Evolutionary conservation across 176 grass and related monocot species (phyloP).

Genomic region (Avena atlantica): DNA sequence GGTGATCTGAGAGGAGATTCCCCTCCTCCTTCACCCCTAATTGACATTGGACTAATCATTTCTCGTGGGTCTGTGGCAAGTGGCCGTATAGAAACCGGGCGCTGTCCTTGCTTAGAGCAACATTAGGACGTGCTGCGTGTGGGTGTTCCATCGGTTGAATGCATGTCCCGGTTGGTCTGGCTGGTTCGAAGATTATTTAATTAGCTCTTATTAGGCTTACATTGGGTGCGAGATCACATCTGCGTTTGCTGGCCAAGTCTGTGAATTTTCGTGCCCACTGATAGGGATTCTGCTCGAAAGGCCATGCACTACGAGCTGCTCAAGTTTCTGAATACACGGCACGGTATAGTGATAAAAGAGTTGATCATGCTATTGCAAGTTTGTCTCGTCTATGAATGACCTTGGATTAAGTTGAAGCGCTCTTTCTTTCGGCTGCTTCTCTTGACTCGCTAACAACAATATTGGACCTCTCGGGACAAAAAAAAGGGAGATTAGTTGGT

Average conservation of each 20-base stretch:
- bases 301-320: not conserved
- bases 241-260: slow-evolving; percentile 5
- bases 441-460: not conserved
- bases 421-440: not conserved
- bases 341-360: not conserved
- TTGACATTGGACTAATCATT: slow-evolving; percentile 58
- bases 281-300: not conserved
- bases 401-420: not conserved
- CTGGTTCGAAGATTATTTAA: not conserved
- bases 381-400: not conserved
- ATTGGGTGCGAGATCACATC: slow-evolving; percentile 6
- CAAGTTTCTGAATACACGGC: not conserved
- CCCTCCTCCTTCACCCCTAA: slow-evolving; percentile 25
- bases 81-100: slow-evolving; percentile 24
- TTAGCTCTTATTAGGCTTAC: not conserved
- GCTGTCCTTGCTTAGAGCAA: slow-evolving; percentile 41
- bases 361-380: not conserved
- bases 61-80: slow-evolving; percentile 51
- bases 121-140: slow-evolving; percentile 55
- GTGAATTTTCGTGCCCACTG: not conserved
- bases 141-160: slow-evolving; percentile 34
- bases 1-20: slow-evolving; percentile 54
- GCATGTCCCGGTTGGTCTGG: slow-evolving; percentile 3
- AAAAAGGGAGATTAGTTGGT: not conserved
- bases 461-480: not conserved